Conservation (phyloP, 2,329 filamentous ascomycete species). For the Nemania serpens region DNA sequence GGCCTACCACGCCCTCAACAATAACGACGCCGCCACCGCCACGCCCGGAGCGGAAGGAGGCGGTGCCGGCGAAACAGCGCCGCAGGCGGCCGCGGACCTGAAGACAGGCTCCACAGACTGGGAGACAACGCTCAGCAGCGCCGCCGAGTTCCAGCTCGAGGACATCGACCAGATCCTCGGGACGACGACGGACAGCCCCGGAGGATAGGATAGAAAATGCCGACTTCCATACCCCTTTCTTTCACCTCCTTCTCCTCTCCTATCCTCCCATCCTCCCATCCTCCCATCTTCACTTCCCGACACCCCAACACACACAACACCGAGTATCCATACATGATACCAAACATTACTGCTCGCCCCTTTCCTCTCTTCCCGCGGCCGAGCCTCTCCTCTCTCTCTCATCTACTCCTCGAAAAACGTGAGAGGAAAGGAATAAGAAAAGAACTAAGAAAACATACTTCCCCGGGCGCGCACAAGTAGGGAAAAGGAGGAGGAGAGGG, state of each 20-base stretch:
- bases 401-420: neutral
- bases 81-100: constrained; percentile 14
- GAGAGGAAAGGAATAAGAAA: neutral
- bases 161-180: constrained; percentile 35
- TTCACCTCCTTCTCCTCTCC: no score
- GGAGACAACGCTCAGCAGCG: constrained; percentile 31
- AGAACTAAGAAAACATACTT: neutral
- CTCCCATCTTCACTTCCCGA: neutral
- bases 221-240: neutral
- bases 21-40: neutral
- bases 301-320: constrained; percentile 1
- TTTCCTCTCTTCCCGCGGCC: no score
- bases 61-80: neutral
- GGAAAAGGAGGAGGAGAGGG: neutral
- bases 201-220: constrained; percentile 11
- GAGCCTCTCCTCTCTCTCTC: neutral
- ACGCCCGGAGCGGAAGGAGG: constrained; percentile 21
- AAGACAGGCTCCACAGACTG: constrained; percentile 30
- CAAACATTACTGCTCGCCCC: neutral
- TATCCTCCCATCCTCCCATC: neutral
- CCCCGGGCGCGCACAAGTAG: no score
- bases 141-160: constrained; percentile 30
- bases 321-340: no score
- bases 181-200: constrained; percentile 32
- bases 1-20: constrained; percentile 19